Base-by-base conservation (phyloP, 2,329 filamentous ascomycete genomes). In the Fusarium sp. region DNA sequence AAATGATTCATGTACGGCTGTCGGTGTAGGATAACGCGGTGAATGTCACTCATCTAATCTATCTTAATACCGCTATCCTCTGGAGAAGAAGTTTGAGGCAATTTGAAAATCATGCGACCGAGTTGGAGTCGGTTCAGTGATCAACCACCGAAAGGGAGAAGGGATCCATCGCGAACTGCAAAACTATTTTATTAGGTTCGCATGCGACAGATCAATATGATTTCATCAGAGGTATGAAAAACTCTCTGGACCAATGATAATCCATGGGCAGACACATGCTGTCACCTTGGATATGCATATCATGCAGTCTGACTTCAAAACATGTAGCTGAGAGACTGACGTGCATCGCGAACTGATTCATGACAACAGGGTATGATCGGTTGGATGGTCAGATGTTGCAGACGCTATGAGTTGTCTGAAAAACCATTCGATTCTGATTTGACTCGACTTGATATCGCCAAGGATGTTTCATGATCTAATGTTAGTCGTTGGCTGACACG, bases 101-200 rank as follows among this genome's bases (percentile, higher is more conserved):
- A n/a, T 35, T 51, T 55, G 39, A 15, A 46, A 41, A 69, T 55
- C 56, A 69, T 62, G 52, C 35, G 48, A 35, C 25, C 23, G 47
- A 66, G 50, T 35, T 54, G 20, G 46, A 49, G 37, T n/a, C 2
- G 45, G 48, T 22, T 48, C 22, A 59, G 55, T 54, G 49, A 59
- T 45, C 41, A 23, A 49, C 55, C 54, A 19, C 13, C 11, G 30
- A 9, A 33, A 23, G 32, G 60, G 20, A 27, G 41, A 37, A 37
- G 2, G 4, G 35, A 37, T 37, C 35, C 9, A 9, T n/a, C 9
- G 35, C 17, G 17, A 37, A 37, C 35, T 19, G 17, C 35, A 30
- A 30, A 30, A 30, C 27, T 11, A 13, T 30, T 30, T 13, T 27
- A 39, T 40, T 43, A 48, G 32, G 44, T 52, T 55, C 32, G 37